A percentile compares a stretch with the other conserved stretches of the same genome.
phyloP scores from a whole-genome alignment of 768 basidiomycete genomes.

The Cyclocybe aegerita region DNA sequence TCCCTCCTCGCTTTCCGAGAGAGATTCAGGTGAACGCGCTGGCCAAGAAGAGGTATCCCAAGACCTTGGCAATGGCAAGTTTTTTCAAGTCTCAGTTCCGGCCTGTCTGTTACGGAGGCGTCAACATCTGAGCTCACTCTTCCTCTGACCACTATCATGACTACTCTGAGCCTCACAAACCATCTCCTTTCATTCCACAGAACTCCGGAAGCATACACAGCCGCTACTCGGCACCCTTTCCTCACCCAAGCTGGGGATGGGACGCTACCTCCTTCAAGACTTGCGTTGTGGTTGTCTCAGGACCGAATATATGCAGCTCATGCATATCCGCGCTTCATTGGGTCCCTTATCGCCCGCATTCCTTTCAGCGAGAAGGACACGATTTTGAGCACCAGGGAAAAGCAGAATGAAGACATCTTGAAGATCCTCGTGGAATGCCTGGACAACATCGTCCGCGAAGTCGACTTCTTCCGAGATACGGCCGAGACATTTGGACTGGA shows the following conservation, averaged over 20 bases:
- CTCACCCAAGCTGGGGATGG: conserved; percentile 56
- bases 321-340: conserved; percentile 74
- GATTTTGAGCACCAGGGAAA: conserved; percentile 30
- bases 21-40: too few relatives aligned
- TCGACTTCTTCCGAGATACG: conserved; percentile 59
- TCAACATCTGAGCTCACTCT: too few relatives aligned
- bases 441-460: conserved; percentile 54
- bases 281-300: conserved; percentile 68
- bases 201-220: conserved; percentile 33
- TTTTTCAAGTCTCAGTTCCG: background rate
- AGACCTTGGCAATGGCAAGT: too few relatives aligned
- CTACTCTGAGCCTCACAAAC: conserved; percentile 20
- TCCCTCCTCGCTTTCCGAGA: too few relatives aligned
- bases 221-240: conserved; percentile 58
- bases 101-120: too few relatives aligned
- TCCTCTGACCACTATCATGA: conserved; percentile 1
- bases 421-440: conserved; percentile 51
- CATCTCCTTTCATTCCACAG: conserved; percentile 39
- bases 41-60: too few relatives aligned
- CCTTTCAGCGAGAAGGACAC: conserved; percentile 41
- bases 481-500: conserved; percentile 44
- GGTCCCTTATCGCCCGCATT: conserved; percentile 59
- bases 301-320: conserved; percentile 75
- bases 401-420: conserved; percentile 40
- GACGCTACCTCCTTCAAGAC: conserved; percentile 42